Percentiles rank a stretch among this genome's conserved stretches.
These are phyloP conservation scores for Parmelia sp. DNA, from an alignment of 495 filamentous ascomycete genomes.

Conservation along the genomic window DNA sequence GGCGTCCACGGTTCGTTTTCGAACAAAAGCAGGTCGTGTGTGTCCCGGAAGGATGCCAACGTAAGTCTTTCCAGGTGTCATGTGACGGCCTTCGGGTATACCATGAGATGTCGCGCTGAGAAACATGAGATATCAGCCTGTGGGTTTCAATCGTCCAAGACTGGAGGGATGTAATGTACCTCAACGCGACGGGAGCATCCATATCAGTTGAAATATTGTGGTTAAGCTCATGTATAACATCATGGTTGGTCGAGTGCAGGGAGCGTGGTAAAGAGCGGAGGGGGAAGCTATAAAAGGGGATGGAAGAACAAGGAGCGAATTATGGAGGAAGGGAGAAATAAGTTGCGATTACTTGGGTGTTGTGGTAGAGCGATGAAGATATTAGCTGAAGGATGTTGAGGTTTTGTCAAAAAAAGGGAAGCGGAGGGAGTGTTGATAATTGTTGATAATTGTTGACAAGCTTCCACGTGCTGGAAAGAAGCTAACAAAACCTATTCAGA, in stretches of 20 bases:
- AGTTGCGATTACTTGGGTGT: background rate
- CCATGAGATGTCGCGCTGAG: constrained; percentile 4
- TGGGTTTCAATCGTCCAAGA: background rate
- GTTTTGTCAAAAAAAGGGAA: background rate
- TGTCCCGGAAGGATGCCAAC: constrained; percentile 24
- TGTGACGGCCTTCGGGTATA: constrained; percentile 5
- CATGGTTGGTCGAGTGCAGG: background rate
- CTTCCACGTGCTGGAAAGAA: background rate
- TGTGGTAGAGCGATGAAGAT: background rate
- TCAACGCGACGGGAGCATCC: constrained; percentile 1
- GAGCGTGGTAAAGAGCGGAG: background rate
- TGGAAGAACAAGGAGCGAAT: background rate
- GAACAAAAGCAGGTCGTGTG: constrained; percentile 17
- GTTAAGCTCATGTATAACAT: background rate
- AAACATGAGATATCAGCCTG: constrained; percentile 4
- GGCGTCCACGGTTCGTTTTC: constrained; percentile 11
- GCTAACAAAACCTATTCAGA: background rate
- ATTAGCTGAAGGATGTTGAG: background rate
- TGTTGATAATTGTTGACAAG: background rate
- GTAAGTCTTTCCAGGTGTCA: constrained; percentile 25
- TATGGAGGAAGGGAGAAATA: background rate
- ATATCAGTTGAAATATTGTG: background rate
- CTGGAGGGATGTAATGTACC: background rate
- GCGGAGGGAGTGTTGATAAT: background rate
- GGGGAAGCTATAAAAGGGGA: background rate